Percentiles rank a stretch among this genome's conserved stretches.
These are phyloP conservation scores for Epichloe sibirici DNA, from an alignment of 2,329 filamentous ascomycete genomes.

Conservation along the genomic window DNA sequence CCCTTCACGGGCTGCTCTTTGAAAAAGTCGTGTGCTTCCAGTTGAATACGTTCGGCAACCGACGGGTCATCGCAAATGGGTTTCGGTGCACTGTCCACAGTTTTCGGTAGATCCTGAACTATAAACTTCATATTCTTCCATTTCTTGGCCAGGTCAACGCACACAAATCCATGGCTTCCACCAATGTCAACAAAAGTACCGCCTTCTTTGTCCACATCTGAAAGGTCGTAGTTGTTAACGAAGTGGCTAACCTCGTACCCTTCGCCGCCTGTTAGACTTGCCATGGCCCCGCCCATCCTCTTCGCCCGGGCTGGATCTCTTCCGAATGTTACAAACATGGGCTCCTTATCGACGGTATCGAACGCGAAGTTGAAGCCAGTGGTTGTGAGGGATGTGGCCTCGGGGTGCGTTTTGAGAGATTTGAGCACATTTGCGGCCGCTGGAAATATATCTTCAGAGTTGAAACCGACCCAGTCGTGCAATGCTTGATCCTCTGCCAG, in stretches of 20 bases:
- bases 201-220: slow-evolving; percentile 27
- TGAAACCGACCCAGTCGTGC: slow-evolving; percentile 43
- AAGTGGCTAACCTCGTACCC: slow-evolving; percentile 43
- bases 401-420: slow-evolving; percentile 31
- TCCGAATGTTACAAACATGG: slow-evolving; percentile 42
- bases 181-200: slow-evolving; percentile 47
- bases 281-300: slow-evolving; percentile 44
- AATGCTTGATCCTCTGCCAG: slow-evolving; percentile 36
- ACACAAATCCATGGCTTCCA: slow-evolving; percentile 46
- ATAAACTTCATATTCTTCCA: slow-evolving; percentile 41
- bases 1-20: slow-evolving; percentile 37
- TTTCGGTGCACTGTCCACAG: slow-evolving; percentile 32
- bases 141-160: slow-evolving; percentile 37
- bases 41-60: slow-evolving; percentile 26
- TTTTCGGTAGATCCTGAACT: slow-evolving; percentile 41
- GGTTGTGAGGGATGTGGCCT: slow-evolving; percentile 33
- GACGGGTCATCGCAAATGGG: slow-evolving; percentile 27
- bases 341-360: slow-evolving; percentile 35
- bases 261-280: slow-evolving; percentile 39
- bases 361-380: slow-evolving; percentile 41
- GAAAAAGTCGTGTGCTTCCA: slow-evolving; percentile 46
- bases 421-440: slow-evolving; percentile 33
- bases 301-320: slow-evolving; percentile 34
- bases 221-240: slow-evolving; percentile 41
- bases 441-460: slow-evolving; percentile 41